Base-by-base conservation (phyloP, 192 early-diverging fungal species). In the Umbelopsis ramanniana region DNA sequence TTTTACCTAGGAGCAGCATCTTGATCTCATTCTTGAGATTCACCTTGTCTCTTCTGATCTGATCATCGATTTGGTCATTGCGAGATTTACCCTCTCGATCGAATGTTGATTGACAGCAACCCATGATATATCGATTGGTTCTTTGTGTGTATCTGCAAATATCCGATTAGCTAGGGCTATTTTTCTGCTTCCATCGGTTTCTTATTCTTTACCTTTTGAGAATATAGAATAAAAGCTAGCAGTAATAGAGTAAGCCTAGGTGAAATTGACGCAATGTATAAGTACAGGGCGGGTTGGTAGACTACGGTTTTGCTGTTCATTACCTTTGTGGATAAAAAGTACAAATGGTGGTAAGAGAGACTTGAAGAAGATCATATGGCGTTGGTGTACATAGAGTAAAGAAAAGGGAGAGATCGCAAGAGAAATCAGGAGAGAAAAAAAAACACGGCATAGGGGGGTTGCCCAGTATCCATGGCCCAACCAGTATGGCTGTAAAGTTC, bases 41-140 rank as follows among this genome's bases (percentile, higher is more conserved):
- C 69, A 89, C 73, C 76, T 91, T 91, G 73, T 98, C 97, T 55
- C 87, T 86, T 75, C 88, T 91, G 69, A 98, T 83, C 80, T 93
- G 90, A 81, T 87, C 90, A 67, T 98, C 95, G 66, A 98, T 98
- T 68, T 93, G 94, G 52, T 97, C 93, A 74, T 96, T 97, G 38
- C 87, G 85, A 52, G 83, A 86, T 81, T 91, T 94, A 53, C 88
- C 87, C 81, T 97, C 96, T 67, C 89, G 81, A 52, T 96, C 91
- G 73, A 97, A 96, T 72, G 89, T 88, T 76, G 92, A 94, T 75
- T 86, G 85, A 69, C 92, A 93, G 77, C 95, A 95, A 76, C 97
- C 95, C 96, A 98, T 97, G 10, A 43, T 70, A 14, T 26, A 29
- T 6, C 21, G 14, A 6, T 47, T 14, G 22, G 10, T 15, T 19